phyloP scores from a whole-genome alignment of 345 rosid species.

The Draba incana region DNA sequence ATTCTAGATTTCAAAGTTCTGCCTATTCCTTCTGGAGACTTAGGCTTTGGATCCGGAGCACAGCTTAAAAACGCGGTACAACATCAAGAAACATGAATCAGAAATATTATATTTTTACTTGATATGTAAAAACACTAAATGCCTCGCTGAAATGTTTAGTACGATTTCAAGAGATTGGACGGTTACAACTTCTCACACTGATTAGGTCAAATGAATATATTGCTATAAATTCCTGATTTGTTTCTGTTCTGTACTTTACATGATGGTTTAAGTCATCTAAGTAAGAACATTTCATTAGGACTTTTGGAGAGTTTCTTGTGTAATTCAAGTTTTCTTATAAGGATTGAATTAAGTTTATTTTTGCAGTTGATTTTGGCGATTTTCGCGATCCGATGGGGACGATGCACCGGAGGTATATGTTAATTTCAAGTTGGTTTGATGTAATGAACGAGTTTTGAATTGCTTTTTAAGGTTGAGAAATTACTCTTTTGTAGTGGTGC shows the following conservation, averaged over 20 bases:
- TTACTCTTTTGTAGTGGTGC: constrained; percentile 55
- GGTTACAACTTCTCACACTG: constrained; percentile 1
- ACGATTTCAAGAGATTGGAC: constrained; percentile 6
- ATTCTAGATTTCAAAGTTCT: constrained; percentile 78
- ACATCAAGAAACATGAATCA: constrained; percentile 34
- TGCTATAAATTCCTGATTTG: constrained; percentile 1
- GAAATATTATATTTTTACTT: background rate
- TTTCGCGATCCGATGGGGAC: constrained; percentile 50
- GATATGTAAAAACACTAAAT: no score
- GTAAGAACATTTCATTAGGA: no score
- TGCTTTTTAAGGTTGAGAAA: no score
- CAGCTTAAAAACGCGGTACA: constrained; percentile 85
- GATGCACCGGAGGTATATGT: constrained; percentile 65
- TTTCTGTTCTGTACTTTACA: constrained; percentile 6
- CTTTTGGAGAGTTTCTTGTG: constrained; percentile 39
- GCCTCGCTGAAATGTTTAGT: no score
- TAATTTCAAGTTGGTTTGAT: background rate
- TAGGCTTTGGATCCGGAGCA: constrained; percentile 97
- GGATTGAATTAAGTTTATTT: constrained; percentile 31
- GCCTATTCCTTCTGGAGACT: constrained; percentile 86
- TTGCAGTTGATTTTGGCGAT: constrained; percentile 37
- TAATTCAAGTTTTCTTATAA: constrained; percentile 39
- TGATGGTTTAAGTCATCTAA: constrained; percentile 11
- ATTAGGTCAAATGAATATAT: constrained; percentile 13
- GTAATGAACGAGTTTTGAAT: background rate